Evolutionary conservation across 768 basidiomycete species (phyloP).

Genomic region (Pisolithus orientalis): DNA sequence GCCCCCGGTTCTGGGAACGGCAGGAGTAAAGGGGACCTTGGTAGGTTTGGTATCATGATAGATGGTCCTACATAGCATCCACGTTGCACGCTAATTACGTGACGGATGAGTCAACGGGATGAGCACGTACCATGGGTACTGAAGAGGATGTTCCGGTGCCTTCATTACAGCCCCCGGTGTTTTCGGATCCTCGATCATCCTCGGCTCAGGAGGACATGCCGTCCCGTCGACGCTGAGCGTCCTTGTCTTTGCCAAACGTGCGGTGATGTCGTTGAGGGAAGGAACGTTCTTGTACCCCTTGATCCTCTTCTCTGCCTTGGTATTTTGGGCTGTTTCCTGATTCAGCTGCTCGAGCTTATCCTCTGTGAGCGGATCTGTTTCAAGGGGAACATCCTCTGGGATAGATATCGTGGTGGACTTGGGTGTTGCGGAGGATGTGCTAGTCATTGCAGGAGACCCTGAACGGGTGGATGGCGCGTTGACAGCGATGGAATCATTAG

Average conservation of each 20-base stretch:
- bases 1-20: slow-evolving; percentile 17
- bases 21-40: slow-evolving; percentile 56
- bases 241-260: slow-evolving; percentile 65
- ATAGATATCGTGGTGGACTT: slow-evolving; percentile 37
- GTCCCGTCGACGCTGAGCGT: slow-evolving; percentile 55
- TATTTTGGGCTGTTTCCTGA: slow-evolving; percentile 38
- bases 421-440: slow-evolving; percentile 36
- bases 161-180: slow-evolving; percentile 67
- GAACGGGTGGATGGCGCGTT: slow-evolving; percentile 64
- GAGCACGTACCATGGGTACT: slow-evolving; percentile 65
- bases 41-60: slow-evolving; percentile 79
- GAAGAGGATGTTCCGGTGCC: slow-evolving; percentile 75
- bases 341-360: slow-evolving; percentile 64
- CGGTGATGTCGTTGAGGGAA: slow-evolving; percentile 78
- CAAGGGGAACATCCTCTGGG: slow-evolving; percentile 30
- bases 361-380: slow-evolving; percentile 46
- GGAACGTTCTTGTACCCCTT: slow-evolving; percentile 86
- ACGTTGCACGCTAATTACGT: not conserved
- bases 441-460: slow-evolving; percentile 52
- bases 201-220: slow-evolving; percentile 66
- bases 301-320: slow-evolving; percentile 32
- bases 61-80: slow-evolving; percentile 57
- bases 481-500: slow-evolving; percentile 59
- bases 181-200: slow-evolving; percentile 78
- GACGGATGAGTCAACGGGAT: not conserved